phyloP scores from a whole-genome alignment of 1,139 yeast genomes.

The Ogataea hybrid region DNA sequence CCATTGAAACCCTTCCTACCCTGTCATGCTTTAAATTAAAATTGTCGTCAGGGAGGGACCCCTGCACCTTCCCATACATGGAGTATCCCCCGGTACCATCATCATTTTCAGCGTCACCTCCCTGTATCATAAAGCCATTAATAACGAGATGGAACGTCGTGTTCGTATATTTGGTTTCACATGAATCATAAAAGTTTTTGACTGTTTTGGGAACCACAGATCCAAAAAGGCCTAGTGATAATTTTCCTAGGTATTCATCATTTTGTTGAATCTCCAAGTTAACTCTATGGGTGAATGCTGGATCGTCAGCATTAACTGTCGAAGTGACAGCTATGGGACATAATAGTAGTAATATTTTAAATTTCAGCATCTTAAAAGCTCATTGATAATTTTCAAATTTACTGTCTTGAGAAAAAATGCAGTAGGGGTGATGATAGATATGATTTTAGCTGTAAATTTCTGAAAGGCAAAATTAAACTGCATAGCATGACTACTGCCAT shows the following conservation, averaged over 20 bases:
- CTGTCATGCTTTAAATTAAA: conserved; percentile 60
- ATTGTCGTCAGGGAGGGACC: conserved; percentile 63
- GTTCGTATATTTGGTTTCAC: conserved; percentile 57
- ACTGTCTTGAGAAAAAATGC: too few species aligned
- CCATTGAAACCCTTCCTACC: conserved; percentile 75
- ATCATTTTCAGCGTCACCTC: conserved; percentile 73
- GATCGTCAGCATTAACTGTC: conserved; percentile 32
- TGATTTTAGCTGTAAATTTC: too few species aligned
- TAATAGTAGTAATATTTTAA: neutral
- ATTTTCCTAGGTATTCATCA: conserved; percentile 53
- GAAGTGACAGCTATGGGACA: neutral
- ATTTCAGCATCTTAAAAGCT: too few species aligned
- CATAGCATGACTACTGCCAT: too few species aligned
- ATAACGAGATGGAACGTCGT: conserved; percentile 76
- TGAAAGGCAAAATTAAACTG: too few species aligned
- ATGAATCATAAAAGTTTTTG: conserved; percentile 64
- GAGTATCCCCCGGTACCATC: conserved; percentile 76
- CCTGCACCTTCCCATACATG: conserved; percentile 58
- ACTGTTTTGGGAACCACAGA: conserved; percentile 70
- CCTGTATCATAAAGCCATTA: conserved; percentile 76
- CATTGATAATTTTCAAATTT: too few species aligned
- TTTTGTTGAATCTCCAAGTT: conserved; percentile 61
- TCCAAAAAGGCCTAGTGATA: conserved; percentile 70
- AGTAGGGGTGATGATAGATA: too few species aligned
- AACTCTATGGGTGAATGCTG: conserved; percentile 61